Evolutionary conservation across 129 eudicot species (phyloP), one percentile per base, ranked within the genome.

Genomic region (Saussurea involucrata): DNA sequence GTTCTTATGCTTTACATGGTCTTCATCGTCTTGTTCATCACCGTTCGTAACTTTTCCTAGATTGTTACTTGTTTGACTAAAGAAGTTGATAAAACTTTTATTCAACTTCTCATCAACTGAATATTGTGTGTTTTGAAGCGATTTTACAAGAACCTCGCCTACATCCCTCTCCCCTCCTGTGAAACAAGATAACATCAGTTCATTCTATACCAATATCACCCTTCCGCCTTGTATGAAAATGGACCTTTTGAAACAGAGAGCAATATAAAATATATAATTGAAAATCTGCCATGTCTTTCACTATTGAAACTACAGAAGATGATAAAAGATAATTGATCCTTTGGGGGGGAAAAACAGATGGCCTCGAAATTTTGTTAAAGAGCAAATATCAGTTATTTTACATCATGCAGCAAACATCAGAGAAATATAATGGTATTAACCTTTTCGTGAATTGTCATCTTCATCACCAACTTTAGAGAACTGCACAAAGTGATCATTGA

Each of bases 401-500:
- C 28, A 66, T 6, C n/a, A 64, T 10, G 17, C 42, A 24, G 25
- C 2, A 32, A 33, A 58, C 58, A 66, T 18, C 24, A 21, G 4
- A 49, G 31, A 36, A 27, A 27, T 44, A 66, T 9, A 17, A 49
- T 17, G 4, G 27, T 29, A 61, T 10, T 24, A 66, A 93, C 98
- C 97, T 90, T 76, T 83, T 15, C 49, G 55, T 31, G 82, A 75
- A 22, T 63, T 78, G 21, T 80, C 87, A 77, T 86, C 78, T 76
- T 83, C 91, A 77, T 80, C 90, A 58, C 79, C 93, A 6, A 32
- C 81, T 80, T 88, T 88, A 70, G 99, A 95, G 61, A 78, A 95
- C 88, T 95, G 99, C 61, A 95, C 99, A 72, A 95, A 86, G 78
- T 88, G 92, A 74, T 95, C 99, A 71, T 92, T 89, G 12, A 95